Evolutionary conservation across 441 rosid species (phyloP), one percentile per base, ranked within the genome.

Genomic region (Capsella rubella): DNA sequence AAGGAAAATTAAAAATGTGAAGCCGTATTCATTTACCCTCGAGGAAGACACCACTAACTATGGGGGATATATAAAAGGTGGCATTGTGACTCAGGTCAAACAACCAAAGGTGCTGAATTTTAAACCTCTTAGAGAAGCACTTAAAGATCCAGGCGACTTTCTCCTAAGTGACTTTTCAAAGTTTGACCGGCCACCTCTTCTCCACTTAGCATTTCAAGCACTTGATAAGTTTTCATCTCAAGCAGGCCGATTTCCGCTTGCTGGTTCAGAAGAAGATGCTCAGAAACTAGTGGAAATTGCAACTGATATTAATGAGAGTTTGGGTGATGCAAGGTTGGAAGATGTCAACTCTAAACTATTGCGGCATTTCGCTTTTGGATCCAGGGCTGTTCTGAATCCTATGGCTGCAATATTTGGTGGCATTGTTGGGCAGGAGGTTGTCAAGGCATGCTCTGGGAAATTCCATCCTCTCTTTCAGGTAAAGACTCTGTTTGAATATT

Each of bases 351-450:
- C 82, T 4, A 88, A 87, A 79, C 79, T 92, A 59, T 86, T 95
- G 58, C 75, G 83, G 11, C 85, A 86, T 75, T 88, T 92, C 82
- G 89, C 99, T 51, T 95, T 85, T 83, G 99, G 99, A 82, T 81
- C 98, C 28, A 90, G 84, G 83, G 98, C 99, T 56, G 91, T 92
- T 50, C 82, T 95, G 71, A 95, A 92, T 87, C 99, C 98, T 58
- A 92, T 92, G 99, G 97, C 99, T 78, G 99, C 98, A 52, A 87
- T 95, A 87, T 92, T 95, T 82, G 99, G 99, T 60, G 99, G 99
- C 62, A 88, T 92, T 75, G 97, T 92, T 58, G 99, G 99, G 45
- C 98, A 92, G 77, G 99, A 95, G 74, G 96, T 89, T 74, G 90
- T 92, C 50, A 95, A 95, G 79, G 99, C 99, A n/a, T 95, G 99